Evolutionary conservation across 495 filamentous ascomycete genomes (phyloP), one percentile per base, ranked within the genome.

Genomic region (Penicillium coprophilum): DNA sequence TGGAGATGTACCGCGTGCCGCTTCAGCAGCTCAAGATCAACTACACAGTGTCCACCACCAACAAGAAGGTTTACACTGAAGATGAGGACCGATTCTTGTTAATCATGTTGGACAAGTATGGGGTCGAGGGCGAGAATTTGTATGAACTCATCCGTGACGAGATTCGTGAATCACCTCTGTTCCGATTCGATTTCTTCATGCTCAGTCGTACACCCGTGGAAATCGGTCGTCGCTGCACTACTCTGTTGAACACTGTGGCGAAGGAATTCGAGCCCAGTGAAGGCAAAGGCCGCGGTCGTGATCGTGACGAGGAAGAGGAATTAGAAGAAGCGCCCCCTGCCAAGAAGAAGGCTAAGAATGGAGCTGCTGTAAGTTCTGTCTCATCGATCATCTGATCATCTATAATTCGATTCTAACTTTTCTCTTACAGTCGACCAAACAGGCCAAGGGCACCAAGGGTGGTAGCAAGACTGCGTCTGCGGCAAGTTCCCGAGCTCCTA

Each of bases 171-270:
- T 92, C 87, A 48, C 92, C 95, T 9, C 74, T 97, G 17, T 99
- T 99, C 80, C 84, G 95, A 27, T 99, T 99, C 59, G 95, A 99
- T 63, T 99, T 95, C 95, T 99, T 97, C 76, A 96, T 97, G 79
- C 80, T 99, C 27, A 93, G 89, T 64, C 82, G 95, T 13, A 99
- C 95, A 2, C 92, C 95, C 2, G 82, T 91, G 23, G 95, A 99
- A 73, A 88, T 99, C 61, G 84, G 89, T 54, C 85, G 95, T 56
- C 82, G 95, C 36, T 97, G 94, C 74, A 93, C 90, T 41, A 99
- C 95, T 2, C 81, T 99, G 34, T 82, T 99, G 55, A 93, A 92
- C 52, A 96, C 95, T 3, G 88, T 99, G 23, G 87, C 91, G 31
- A 85, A 92, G 68, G 95, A 99, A 71, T 96, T 97, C 70, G 93